These are phyloP conservation scores for Tilletia caries DNA, from an alignment of 1,284 basidiomycete genomes.

Conservation along the genomic window DNA sequence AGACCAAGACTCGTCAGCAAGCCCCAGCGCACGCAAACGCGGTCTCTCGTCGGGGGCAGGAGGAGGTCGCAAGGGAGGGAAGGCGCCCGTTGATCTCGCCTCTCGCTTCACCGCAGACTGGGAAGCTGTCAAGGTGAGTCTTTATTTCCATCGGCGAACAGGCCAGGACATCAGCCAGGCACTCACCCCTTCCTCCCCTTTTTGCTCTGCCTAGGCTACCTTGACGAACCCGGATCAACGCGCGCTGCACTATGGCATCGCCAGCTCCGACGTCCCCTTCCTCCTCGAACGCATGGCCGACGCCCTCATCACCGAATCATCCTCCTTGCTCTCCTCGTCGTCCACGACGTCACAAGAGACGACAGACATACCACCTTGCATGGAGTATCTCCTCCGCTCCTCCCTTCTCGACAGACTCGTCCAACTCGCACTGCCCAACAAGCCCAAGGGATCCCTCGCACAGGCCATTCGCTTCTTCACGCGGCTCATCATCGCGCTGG, in stretches of 20 bases:
- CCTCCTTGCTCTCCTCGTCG: conserved; percentile 57
- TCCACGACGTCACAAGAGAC: conserved; percentile 56
- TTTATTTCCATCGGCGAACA: not conserved
- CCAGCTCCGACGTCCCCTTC: conserved; percentile 72
- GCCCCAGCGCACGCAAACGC: too few species aligned
- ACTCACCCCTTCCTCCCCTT: not conserved
- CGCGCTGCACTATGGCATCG: conserved; percentile 74
- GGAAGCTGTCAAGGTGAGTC: conserved; percentile 26
- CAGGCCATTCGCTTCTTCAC: conserved; percentile 48
- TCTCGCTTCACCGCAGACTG: conserved; percentile 27
- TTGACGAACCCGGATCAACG: conserved; percentile 75
- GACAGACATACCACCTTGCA: conserved; percentile 60
- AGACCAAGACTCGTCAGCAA: not conserved
- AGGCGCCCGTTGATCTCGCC: not conserved
- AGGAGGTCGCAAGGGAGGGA: not conserved
- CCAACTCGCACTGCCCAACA: conserved; percentile 40
- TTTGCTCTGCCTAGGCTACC: conserved; percentile 52
- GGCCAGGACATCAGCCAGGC: too few species aligned
- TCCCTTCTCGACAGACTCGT: conserved; percentile 43
- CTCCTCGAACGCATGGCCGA: conserved; percentile 80
- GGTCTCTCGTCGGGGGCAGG: not conserved
- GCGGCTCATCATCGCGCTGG: conserved; percentile 49
- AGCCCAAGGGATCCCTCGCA: conserved; percentile 42
- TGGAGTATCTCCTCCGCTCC: conserved; percentile 85
- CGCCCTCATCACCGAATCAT: conserved; percentile 78